Percentiles rank a stretch among this genome's conserved stretches.
These are phyloP conservation scores for Ustilago sp. DNA, from an alignment of 1,284 basidiomycete species.

Conservation along the genomic window DNA sequence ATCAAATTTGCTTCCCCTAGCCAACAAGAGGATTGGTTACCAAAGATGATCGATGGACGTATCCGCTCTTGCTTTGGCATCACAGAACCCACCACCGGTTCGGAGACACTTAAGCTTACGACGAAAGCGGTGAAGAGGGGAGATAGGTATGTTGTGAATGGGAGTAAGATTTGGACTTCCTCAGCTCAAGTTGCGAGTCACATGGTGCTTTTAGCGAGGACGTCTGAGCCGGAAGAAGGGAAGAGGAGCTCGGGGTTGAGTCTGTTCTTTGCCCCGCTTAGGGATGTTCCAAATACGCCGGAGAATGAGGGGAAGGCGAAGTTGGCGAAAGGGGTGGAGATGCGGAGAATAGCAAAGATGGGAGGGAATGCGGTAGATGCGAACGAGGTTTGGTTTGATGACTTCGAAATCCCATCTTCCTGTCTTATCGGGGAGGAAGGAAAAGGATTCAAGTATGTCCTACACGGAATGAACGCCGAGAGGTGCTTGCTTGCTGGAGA, in stretches of 20 bases:
- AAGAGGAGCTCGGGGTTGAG: constrained; percentile 63
- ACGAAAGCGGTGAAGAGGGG: constrained; percentile 59
- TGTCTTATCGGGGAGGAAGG: constrained; percentile 70
- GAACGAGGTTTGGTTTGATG: constrained; percentile 69
- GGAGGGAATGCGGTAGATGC: constrained; percentile 70
- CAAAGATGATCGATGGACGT: constrained; percentile 67
- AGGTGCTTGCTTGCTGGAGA: constrained; percentile 71
- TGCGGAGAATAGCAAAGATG: constrained; percentile 69
- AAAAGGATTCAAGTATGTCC: constrained; percentile 69
- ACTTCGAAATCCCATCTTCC: constrained; percentile 65
- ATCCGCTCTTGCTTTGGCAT: constrained; percentile 70
- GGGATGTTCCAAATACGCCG: constrained; percentile 36
- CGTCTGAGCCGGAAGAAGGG: constrained; percentile 53
- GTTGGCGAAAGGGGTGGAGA: constrained; percentile 56
- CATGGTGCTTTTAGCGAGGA: constrained; percentile 69
- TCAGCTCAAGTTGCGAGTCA: constrained; percentile 67
- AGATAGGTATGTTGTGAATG: constrained; percentile 63
- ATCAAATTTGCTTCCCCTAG: constrained; percentile 55
- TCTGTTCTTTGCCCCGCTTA: constrained; percentile 54
- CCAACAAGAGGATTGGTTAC: constrained; percentile 66
- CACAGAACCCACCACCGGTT: constrained; percentile 69
- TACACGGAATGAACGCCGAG: constrained; percentile 70
- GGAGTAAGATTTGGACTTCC: constrained; percentile 66
- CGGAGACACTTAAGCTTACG: constrained; percentile 67
- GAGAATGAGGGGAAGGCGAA: constrained; percentile 20